These are phyloP conservation scores for Zelopaecilomyces penicillatus DNA, from an alignment of 2,329 filamentous ascomycete genomes.

Conservation along the genomic window DNA sequence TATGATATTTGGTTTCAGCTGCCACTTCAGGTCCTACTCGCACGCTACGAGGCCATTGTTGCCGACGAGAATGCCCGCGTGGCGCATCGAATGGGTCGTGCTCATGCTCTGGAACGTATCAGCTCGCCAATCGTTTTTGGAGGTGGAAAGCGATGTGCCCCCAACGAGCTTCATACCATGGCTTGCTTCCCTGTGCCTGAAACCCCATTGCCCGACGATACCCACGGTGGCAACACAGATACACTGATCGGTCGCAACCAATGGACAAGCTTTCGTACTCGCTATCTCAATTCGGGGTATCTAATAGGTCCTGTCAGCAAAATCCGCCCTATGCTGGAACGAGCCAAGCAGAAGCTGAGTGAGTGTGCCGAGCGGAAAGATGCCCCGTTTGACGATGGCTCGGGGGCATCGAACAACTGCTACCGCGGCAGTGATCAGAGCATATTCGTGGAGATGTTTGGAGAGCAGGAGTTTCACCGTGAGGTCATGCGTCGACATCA, in stretches of 20 bases:
- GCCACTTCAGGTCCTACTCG: conserved; percentile 17
- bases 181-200: conserved; percentile 21
- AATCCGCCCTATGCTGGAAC: conserved; percentile 15
- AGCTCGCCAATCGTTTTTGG: conserved; percentile 18
- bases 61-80: conserved; percentile 16
- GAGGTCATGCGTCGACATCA: conserved; percentile 21
- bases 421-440: conserved; percentile 20
- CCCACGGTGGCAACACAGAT: conserved; percentile 17
- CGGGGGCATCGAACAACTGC: conserved; percentile 11
- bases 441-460: conserved; percentile 21
- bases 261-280: conserved; percentile 14
- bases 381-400: conserved; percentile 10
- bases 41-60: conserved; percentile 17
- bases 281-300: conserved; percentile 19
- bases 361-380: conserved; percentile 10
- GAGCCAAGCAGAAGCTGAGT: conserved; percentile 15
- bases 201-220: conserved; percentile 16
- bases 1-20: conserved; percentile 28
- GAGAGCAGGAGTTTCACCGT: conserved; percentile 22
- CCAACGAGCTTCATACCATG: conserved; percentile 14
- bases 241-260: conserved; percentile 11
- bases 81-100: conserved; percentile 16
- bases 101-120: conserved; percentile 14
- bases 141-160: conserved; percentile 19
- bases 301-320: conserved; percentile 18